These are phyloP conservation scores for Sextonia rubra DNA, from an alignment of 164 flowering plant species.

Conservation along the genomic window DNA sequence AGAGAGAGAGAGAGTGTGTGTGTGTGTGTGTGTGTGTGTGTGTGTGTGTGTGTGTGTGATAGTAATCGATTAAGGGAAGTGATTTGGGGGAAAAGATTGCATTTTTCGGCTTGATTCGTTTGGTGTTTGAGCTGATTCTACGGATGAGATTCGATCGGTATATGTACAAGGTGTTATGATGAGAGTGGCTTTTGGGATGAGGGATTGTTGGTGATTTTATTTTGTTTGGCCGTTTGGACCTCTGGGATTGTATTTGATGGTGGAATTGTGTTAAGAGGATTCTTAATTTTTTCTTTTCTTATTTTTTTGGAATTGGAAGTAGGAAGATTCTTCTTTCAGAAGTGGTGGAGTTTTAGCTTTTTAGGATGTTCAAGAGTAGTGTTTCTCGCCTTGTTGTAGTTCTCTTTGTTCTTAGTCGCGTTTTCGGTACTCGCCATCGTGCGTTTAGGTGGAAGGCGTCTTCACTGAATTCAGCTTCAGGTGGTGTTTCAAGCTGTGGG, in stretches of 20 bases:
- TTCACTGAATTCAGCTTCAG: constrained; percentile 12
- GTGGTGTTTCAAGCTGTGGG: constrained; percentile 9
- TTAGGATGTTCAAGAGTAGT: constrained; percentile 33
- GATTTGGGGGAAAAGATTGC: not conserved
- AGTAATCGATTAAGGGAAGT: not conserved
- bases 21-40: too few relatives aligned
- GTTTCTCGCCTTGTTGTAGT: constrained; percentile 20
- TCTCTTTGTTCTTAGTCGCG: constrained; percentile 14
- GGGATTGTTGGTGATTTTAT: constrained; percentile 22
- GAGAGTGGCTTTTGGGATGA: constrained; percentile 6
- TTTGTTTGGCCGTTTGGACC: constrained; percentile 3
- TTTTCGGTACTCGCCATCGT: constrained; percentile 1
- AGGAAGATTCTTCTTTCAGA: constrained; percentile 7
- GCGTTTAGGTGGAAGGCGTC: not conserved
- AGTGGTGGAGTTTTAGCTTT: constrained; percentile 26
- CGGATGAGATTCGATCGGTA: not conserved
- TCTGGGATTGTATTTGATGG: not conserved
- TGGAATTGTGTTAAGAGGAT: constrained; percentile 6
- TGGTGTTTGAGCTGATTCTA: constrained; percentile 5
- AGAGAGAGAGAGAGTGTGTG: too few relatives aligned
- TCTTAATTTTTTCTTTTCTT: constrained; percentile 19
- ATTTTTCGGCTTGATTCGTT: not conserved
- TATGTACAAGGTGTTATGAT: not conserved
- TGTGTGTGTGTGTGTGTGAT: too few relatives aligned
- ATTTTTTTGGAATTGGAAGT: not conserved